A percentile compares a stretch with the other conserved stretches of the same genome.
Conservation (phyloP, 306 rosid genomes). For the Castanopsis chinensis region DNA sequence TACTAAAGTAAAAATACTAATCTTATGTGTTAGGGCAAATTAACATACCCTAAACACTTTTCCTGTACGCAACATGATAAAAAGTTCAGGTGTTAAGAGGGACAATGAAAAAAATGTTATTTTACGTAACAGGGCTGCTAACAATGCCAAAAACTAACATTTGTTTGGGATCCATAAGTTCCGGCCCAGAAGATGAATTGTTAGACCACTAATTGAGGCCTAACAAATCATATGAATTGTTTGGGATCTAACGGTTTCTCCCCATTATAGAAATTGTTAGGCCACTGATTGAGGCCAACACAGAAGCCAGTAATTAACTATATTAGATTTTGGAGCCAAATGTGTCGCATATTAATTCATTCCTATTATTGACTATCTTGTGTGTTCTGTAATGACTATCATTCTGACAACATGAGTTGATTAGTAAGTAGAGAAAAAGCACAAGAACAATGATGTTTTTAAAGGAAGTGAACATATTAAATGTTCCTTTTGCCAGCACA, state of each 20-base stretch:
- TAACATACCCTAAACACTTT: too few relatives aligned
- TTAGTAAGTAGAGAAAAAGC: neutral
- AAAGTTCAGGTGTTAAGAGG: neutral
- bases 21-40: too few relatives aligned
- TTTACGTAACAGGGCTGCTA: neutral
- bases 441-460: neutral
- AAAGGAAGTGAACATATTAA: neutral
- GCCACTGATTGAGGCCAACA: neutral
- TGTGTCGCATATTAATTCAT: neutral
- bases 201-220: neutral
- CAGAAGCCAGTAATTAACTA: neutral
- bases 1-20: too few relatives aligned
- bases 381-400: neutral
- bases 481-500: neutral
- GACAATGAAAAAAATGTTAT: neutral
- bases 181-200: neutral
- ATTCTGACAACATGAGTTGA: neutral
- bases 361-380: neutral
- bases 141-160: neutral
- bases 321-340: neutral
- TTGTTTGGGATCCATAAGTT: neutral
- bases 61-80: too few relatives aligned
- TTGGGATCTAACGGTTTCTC: neutral
- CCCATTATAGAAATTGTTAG: neutral
- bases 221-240: too few relatives aligned